phyloP scores from a whole-genome alignment of 2,329 filamentous ascomycete species.

The Balansia obtecta region DNA sequence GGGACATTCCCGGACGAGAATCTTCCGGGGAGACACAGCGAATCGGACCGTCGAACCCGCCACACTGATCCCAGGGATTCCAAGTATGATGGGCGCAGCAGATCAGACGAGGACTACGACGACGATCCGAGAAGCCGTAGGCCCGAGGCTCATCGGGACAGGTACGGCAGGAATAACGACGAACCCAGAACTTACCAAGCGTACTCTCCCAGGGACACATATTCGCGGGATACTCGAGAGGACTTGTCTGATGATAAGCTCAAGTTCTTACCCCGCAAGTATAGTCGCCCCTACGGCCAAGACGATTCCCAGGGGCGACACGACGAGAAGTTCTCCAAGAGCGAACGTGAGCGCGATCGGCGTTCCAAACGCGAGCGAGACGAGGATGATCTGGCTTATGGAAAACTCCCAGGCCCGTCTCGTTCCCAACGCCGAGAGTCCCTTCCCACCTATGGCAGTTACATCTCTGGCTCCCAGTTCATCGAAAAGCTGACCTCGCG shows the following conservation, averaged over 20 bases:
- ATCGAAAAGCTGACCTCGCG: slow-evolving; percentile 13
- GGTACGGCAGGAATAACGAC: slow-evolving; percentile 6
- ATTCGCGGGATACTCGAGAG: slow-evolving; percentile 8
- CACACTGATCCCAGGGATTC: slow-evolving; percentile 15
- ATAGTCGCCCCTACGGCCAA: slow-evolving; percentile 25
- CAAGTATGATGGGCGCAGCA: slow-evolving; percentile 8
- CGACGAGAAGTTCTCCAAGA: slow-evolving; percentile 9
- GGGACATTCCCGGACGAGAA: slow-evolving; percentile 23
- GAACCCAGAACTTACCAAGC: slow-evolving; percentile 11
- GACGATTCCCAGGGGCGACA: slow-evolving; percentile 3
- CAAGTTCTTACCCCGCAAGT: slow-evolving; percentile 35
- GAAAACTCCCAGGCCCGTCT: slow-evolving; percentile 18
- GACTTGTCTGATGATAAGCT: slow-evolving; percentile 24
- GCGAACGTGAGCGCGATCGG: slow-evolving; percentile 8
- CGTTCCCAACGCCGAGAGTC: slow-evolving; percentile 13
- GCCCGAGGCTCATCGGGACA: neutral
- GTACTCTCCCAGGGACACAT: slow-evolving; percentile 10
- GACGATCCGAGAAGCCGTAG: neutral
- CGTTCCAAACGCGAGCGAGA: slow-evolving; percentile 13
- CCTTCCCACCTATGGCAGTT: slow-evolving; percentile 16
- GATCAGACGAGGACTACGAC: slow-evolving; percentile 4
- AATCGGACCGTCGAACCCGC: slow-evolving; percentile 11
- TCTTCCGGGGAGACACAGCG: slow-evolving; percentile 9
- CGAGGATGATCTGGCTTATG: slow-evolving; percentile 41
- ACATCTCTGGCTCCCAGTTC: slow-evolving; percentile 12